Evolutionary conservation across 163 green algal species (phyloP).

Genomic region (Trebouxia gelatinosa): DNA sequence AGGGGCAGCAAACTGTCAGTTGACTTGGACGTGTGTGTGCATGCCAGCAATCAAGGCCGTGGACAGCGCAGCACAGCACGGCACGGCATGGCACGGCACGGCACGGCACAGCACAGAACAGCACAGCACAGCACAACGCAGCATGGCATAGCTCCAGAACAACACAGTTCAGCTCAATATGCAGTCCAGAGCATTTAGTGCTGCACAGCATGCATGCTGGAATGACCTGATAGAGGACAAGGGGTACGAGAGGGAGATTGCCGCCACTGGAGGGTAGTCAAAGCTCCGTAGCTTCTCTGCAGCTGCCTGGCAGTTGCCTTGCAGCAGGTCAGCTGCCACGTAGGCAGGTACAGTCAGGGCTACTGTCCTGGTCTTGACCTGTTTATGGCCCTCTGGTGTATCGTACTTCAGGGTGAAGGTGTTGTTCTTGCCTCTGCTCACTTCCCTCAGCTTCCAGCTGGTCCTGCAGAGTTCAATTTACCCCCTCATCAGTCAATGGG

Average conservation of each 20-base stretch:
- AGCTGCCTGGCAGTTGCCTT: conserved; percentile 41
- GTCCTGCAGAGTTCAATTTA: no score
- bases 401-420: conserved; percentile 77
- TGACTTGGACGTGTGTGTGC: no score
- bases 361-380: conserved; percentile 64
- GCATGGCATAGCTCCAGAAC: no score
- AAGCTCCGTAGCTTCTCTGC: conserved; percentile 74
- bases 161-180: background rate
- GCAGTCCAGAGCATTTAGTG: background rate
- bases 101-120: conserved; percentile 31
- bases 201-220: background rate
- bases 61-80: conserved; percentile 11
- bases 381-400: conserved; percentile 73
- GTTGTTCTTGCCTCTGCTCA: conserved; percentile 56
- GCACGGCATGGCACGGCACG: conserved; percentile 11
- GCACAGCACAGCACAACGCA: background rate
- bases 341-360: conserved; percentile 88
- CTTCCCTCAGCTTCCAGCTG: conserved; percentile 73
- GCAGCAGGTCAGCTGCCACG: conserved; percentile 78
- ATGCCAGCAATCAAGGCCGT: no score
- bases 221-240: conserved; percentile 59
- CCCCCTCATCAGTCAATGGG: no score
- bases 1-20: no score
- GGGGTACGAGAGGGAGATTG: conserved; percentile 93
- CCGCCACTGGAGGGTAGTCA: conserved; percentile 94